Percentiles rank a stretch among this genome's conserved stretches.
Evolutionary conservation across 1,139 yeast genomes (phyloP).

Genomic region (Debaryomycetaceae sp.): DNA sequence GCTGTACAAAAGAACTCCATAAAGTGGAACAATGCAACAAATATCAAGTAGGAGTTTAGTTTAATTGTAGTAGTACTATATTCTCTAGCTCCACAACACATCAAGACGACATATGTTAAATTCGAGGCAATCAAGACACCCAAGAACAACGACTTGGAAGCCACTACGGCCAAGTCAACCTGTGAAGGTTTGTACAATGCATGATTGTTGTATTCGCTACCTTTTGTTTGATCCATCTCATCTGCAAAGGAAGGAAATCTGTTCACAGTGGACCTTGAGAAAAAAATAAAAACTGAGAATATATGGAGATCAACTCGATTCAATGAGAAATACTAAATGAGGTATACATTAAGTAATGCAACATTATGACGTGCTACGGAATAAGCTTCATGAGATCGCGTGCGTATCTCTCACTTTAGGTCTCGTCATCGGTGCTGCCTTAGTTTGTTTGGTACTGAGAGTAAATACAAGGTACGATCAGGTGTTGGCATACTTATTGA

Average conservation of each 20-base stretch:
- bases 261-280: not conserved
- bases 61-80: conserved; percentile 1
- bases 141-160: conserved; percentile 28
- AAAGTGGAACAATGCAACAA: conserved; percentile 66
- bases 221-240: not conserved
- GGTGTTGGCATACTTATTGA: conserved; percentile 16
- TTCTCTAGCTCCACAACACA: conserved; percentile 1
- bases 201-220: not conserved
- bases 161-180: conserved; percentile 31
- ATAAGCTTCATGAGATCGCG: conserved; percentile 21
- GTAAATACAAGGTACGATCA: conserved; percentile 2
- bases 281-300: not conserved
- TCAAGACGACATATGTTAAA: conserved; percentile 8
- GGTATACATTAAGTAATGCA: conserved; percentile 1
- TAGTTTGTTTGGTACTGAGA: conserved; percentile 1
- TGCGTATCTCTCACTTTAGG: conserved; percentile 22
- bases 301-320: not conserved
- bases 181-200: conserved; percentile 23
- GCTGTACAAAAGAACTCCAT: conserved; percentile 82
- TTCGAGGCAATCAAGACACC: conserved; percentile 20
- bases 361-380: conserved; percentile 13
- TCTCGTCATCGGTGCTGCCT: conserved; percentile 11
- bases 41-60: conserved; percentile 42
- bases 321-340: not conserved
- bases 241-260: not conserved